These are phyloP conservation scores for Saccharomycopsis malanga DNA, from an alignment of 805 yeast genomes.

Conservation along the genomic window DNA sequence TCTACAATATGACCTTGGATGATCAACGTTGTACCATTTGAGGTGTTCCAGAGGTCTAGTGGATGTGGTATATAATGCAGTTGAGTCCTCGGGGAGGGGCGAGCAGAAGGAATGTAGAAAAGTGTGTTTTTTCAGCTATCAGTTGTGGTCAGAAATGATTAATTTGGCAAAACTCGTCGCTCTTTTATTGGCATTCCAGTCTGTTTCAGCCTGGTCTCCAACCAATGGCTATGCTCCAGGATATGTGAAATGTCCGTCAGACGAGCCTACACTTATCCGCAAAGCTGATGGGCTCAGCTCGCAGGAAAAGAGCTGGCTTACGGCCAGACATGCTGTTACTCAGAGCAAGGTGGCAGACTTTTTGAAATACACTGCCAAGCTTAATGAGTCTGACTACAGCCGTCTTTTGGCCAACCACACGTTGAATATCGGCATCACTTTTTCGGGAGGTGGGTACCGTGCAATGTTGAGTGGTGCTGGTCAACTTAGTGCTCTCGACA, in stretches of 20 bases:
- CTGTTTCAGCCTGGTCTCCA: too few relatives aligned
- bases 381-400: constrained; percentile 28
- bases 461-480: constrained; percentile 88
- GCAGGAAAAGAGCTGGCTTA: constrained; percentile 48
- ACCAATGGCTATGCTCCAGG: constrained; percentile 47
- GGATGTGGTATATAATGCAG: too few relatives aligned
- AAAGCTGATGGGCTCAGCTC: constrained; percentile 39
- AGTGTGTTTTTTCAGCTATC: too few relatives aligned
- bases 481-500: constrained; percentile 69
- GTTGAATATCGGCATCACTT: constrained; percentile 50
- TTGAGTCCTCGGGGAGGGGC: too few relatives aligned
- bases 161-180: too few relatives aligned
- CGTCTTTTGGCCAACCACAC: constrained; percentile 42
- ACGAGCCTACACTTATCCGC: constrained; percentile 29
- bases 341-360: constrained; percentile 40
- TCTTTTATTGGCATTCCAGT: too few relatives aligned
- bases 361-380: constrained; percentile 31
- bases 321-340: constrained; percentile 40
- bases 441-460: constrained; percentile 88
- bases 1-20: too few relatives aligned
- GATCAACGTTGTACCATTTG: too few relatives aligned
- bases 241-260: constrained; percentile 44
- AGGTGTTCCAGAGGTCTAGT: too few relatives aligned
- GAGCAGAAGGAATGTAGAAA: too few relatives aligned
- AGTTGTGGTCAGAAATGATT: too few relatives aligned